Evolutionary conservation across 78 protist species (phyloP).

Genomic region (Pelomyxa schiedti): DNA sequence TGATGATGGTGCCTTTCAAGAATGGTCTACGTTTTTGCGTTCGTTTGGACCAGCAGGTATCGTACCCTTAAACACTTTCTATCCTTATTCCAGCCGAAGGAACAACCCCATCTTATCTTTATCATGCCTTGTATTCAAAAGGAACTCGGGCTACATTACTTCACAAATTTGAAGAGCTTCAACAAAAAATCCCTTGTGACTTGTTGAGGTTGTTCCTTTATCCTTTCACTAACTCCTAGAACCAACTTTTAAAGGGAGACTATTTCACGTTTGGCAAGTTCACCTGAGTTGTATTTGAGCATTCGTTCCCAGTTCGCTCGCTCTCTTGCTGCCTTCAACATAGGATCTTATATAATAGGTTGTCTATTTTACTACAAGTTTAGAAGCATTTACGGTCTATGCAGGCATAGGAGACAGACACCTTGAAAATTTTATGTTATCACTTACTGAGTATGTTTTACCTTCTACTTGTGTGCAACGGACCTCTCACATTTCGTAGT

Average conservation of each 20-base stretch:
- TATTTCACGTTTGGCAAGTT: too few species aligned
- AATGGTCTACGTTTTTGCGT: too few species aligned
- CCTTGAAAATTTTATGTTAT: slow-evolving; percentile 69
- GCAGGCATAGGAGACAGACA: slow-evolving; percentile 95
- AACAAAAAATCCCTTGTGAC: slow-evolving; percentile 25
- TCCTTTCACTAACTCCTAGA: too few species aligned
- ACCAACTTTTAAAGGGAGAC: too few species aligned
- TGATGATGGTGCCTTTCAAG: too few species aligned
- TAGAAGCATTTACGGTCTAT: slow-evolving; percentile 15
- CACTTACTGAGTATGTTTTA: slow-evolving; percentile 4
- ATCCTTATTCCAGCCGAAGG: background rate
- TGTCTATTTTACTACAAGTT: background rate
- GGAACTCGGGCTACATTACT: slow-evolving; percentile 5
- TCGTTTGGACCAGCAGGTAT: too few species aligned
- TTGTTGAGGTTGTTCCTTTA: too few species aligned
- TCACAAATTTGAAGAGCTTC: slow-evolving; percentile 13
- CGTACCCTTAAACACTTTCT: too few species aligned
- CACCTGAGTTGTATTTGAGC: slow-evolving; percentile 57
- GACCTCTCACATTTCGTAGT: background rate
- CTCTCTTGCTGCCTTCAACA: slow-evolving; percentile 52
- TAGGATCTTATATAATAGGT: slow-evolving; percentile 57
- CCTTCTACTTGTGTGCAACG: background rate
- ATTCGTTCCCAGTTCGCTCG: slow-evolving; percentile 42
- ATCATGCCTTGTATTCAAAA: slow-evolving; percentile 39
- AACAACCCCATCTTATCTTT: slow-evolving; percentile 22